These are phyloP conservation scores for Paramecium pentaurelia DNA, from an alignment of 73 alveolate genomes.

Conservation along the genomic window DNA sequence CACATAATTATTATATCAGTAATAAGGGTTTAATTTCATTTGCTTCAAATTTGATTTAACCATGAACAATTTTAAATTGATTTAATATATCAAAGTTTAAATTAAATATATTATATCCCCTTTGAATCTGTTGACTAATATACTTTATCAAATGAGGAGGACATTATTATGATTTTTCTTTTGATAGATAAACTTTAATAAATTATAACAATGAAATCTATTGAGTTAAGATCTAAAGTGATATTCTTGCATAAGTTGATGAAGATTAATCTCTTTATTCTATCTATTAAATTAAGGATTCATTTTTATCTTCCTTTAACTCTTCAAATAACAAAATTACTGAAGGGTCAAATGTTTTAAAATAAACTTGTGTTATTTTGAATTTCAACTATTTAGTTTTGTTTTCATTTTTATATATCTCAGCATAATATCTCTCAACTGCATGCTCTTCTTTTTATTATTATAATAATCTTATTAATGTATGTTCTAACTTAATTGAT, in stretches of 20 bases:
- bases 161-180: not conserved
- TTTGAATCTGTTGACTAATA: not conserved
- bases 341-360: not conserved
- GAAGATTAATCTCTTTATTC: not conserved
- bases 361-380: not conserved
- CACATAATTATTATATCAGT: not conserved
- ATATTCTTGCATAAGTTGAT: not conserved
- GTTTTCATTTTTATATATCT: not conserved
- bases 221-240: not conserved
- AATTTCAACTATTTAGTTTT: not conserved
- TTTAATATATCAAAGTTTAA: not conserved
- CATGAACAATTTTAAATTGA: not conserved
- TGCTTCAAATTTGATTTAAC: not conserved
- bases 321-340: constrained; percentile 1
- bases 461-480: not conserved
- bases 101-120: not conserved
- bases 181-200: no score
- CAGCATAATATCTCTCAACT: not conserved
- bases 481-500: not conserved
- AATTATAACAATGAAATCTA: not conserved
- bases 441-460: not conserved
- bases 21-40: not conserved
- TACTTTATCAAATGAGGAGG: not conserved
- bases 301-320: not conserved
- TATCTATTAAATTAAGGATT: not conserved